Conservation (phyloP, 192 early-diverging fungal species). For the Backusella macrospora region DNA sequence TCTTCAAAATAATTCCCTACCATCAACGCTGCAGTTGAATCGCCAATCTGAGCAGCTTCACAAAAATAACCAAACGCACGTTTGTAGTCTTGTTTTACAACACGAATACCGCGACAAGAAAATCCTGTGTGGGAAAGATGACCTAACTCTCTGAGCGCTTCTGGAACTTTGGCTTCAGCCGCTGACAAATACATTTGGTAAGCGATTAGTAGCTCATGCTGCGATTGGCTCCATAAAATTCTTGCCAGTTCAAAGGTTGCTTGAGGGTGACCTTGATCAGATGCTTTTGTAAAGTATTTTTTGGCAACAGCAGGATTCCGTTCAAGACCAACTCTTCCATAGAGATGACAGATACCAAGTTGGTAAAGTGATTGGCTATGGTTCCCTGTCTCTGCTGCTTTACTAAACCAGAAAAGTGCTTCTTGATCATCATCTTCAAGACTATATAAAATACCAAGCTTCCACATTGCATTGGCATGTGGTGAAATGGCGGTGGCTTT, state of each 20-base stretch:
- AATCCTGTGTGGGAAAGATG: conserved; percentile 33
- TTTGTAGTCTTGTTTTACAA: conserved; percentile 34
- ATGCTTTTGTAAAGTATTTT: conserved; percentile 27
- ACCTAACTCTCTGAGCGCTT: conserved; percentile 25
- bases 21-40: conserved; percentile 33
- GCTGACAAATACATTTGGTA: conserved; percentile 26
- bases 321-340: conserved; percentile 27
- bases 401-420: conserved; percentile 33
- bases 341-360: conserved; percentile 30
- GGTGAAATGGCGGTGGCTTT: neutral
- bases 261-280: conserved; percentile 24
- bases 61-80: conserved; percentile 33
- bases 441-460: conserved; percentile 17
- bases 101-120: conserved; percentile 3
- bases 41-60: conserved; percentile 27
- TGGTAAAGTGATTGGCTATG: conserved; percentile 28
- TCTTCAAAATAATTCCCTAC: conserved; percentile 39
- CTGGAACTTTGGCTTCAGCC: conserved; percentile 23
- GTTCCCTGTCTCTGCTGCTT: conserved; percentile 26
- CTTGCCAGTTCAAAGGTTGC: conserved; percentile 29
- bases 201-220: conserved; percentile 13
- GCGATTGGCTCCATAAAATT: conserved; percentile 20
- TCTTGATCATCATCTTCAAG: conserved; percentile 10
- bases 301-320: conserved; percentile 21
- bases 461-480: conserved; percentile 24